A percentile compares a stretch with the other conserved stretches of the same genome.
Conservation (phyloP, 768 basidiomycete genomes). For the Boletus tomentosulus region DNA sequence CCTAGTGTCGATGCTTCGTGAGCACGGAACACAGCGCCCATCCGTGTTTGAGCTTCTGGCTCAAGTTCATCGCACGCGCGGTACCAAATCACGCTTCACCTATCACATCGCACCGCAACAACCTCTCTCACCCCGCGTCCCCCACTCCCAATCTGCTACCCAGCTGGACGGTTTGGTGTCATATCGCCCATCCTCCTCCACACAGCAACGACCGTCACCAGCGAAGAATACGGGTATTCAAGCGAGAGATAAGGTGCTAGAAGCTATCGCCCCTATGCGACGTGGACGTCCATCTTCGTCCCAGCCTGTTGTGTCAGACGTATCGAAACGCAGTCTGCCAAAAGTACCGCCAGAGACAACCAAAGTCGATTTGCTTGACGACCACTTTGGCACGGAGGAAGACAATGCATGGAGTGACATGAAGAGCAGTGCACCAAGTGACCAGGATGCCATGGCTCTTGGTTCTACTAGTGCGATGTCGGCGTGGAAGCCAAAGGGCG, state of each 20-base stretch:
- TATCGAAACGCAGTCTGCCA: conserved; percentile 22
- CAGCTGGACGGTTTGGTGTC: conserved; percentile 39
- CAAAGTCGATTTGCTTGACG: conserved; percentile 34
- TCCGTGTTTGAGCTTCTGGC: conserved; percentile 82
- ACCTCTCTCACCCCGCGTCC: conserved; percentile 41
- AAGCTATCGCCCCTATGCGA: conserved; percentile 77
- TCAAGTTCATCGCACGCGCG: conserved; percentile 81
- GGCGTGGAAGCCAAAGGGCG: conserved; percentile 29
- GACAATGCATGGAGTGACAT: conserved; percentile 47
- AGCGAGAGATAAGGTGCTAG: conserved; percentile 72
- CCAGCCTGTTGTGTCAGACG: conserved; percentile 35
- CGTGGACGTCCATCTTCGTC: conserved; percentile 55
- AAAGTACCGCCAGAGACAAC: conserved; percentile 12
- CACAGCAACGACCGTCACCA: conserved; percentile 14
- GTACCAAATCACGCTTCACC: conserved; percentile 75
- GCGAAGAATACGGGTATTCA: conserved; percentile 52
- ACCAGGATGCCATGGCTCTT: conserved; percentile 13
- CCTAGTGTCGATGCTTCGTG: conserved; percentile 86
- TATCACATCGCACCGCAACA: conserved; percentile 56
- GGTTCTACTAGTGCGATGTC: conserved; percentile 24
- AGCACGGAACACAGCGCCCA: conserved; percentile 83
- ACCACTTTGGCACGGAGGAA: conserved; percentile 38
- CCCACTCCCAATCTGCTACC: conserved; percentile 25
- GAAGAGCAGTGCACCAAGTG: conserved; percentile 20
- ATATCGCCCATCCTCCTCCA: conserved; percentile 29